Percentiles rank a stretch among this genome's conserved stretches.
Conservation (phyloP, 495 filamentous ascomycete genomes). For the Geoglossum glabrum region DNA sequence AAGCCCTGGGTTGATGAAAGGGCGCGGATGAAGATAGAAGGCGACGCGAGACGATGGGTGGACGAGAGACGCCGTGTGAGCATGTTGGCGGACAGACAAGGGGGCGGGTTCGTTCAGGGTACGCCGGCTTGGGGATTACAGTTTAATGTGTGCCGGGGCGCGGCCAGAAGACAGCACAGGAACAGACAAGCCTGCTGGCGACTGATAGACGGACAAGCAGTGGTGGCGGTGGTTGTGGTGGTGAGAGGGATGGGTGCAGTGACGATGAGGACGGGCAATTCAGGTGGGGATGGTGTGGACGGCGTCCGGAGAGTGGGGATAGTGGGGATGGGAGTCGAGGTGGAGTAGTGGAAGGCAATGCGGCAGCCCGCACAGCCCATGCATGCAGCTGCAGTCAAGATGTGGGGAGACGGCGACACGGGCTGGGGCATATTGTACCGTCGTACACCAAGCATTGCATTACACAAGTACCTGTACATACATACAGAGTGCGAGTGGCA, state of each 20-base stretch:
- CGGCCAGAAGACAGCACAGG: neutral
- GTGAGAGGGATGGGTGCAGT: neutral
- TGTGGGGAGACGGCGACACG: no score
- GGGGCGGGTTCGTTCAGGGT: no score
- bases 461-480: no score
- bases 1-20: conserved; percentile 36
- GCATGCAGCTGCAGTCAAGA: no score
- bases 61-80: conserved; percentile 28
- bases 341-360: no score
- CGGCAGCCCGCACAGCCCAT: no score
- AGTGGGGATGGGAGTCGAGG: neutral
- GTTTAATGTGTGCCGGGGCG: neutral
- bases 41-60: conserved; percentile 25
- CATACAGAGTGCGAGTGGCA: no score
- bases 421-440: no score
- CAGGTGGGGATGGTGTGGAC: neutral
- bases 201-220: neutral
- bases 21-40: conserved; percentile 27
- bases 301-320: neutral
- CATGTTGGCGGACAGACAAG: conserved; percentile 19
- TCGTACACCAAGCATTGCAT: no score
- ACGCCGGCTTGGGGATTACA: no score
- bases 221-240: neutral
- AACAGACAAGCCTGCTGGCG: neutral
- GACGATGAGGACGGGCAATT: neutral